Base-by-base conservation (phyloP, 1,284 basidiomycete species). In the Leccinum variabile region DNA sequence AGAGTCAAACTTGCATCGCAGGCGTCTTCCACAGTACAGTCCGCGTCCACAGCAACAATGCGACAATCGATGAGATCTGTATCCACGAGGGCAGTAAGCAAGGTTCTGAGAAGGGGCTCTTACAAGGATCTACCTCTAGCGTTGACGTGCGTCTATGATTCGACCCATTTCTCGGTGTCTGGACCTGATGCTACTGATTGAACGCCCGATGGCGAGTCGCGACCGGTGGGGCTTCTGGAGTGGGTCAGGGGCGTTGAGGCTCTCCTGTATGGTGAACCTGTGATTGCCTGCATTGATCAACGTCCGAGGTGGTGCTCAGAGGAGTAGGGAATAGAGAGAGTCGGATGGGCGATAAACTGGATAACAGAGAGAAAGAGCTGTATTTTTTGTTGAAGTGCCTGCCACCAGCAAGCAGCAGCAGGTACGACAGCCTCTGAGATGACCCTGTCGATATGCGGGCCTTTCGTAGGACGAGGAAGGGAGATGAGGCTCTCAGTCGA, bases 21-120 rank as follows among this genome's bases (percentile, higher is more conserved):
- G 14, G 91, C 90, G 52, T 90, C 87, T 71, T 92, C 90, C 13
- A 92, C 91, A 55, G 82, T 86, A 3, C 81, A 85, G 49, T 88
- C 84, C 13, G 83, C 83, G 60, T 88, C 86, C 9, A 92, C 81
- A 22, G 79, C 76, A 22, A 89, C 81, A 54, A 91, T 80, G 2
- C 81, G 82, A 39, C 81, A 82, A 70, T 90, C 88, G 65, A 89
- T 84, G 32, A 91, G 77, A 72, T 89, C 86, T 90, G 65, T 30
- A 33, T 41, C 13, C 8, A 33, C 6, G 37, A 55, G n/a, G 28
- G 30, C 2, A 32, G 54, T 66, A 37, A 64, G 46, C 7, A 22
- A 25, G 41, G 6, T 49, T 22, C 30, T 16, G 14, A 9, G 54
- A 7, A 25, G 11, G 8, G 9, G 41, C 0, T 22, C 25, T 22